These are phyloP conservation scores for Piedraia hortae DNA, from an alignment of 2,329 filamentous ascomycete species.

Conservation along the genomic window DNA sequence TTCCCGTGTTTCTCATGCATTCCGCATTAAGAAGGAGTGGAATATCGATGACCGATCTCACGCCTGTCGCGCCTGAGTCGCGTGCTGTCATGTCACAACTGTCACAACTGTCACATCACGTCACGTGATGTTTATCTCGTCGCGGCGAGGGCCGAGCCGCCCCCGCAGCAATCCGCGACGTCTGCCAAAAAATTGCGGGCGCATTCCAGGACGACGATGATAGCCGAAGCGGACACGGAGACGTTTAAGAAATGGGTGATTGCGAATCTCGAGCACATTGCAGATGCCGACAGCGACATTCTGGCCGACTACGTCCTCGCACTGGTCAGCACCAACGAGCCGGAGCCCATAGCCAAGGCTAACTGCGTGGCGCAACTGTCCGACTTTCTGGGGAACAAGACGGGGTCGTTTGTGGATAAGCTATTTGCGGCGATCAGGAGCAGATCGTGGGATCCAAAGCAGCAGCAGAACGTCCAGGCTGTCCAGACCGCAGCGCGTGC, in stretches of 20 bases:
- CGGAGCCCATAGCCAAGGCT: conserved; percentile 32
- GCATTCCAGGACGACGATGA: conserved; percentile 19
- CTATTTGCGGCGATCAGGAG: conserved; percentile 37
- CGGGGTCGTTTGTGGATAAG: conserved; percentile 37
- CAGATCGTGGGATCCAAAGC: conserved; percentile 19
- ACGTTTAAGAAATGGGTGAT: conserved; percentile 52
- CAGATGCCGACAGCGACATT: conserved; percentile 55
- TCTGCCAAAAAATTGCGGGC: no score
- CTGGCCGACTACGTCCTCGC: conserved; percentile 67
- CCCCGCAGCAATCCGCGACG: no score
- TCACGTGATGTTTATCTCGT: no score
- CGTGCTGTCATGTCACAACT: no score
- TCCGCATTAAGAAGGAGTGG: no score
- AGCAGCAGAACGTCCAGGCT: no score
- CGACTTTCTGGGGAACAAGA: conserved; percentile 45
- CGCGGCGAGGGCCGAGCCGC: no score
- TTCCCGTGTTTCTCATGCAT: no score
- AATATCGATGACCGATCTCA: no score
- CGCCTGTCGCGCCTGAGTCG: no score
- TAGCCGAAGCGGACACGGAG: conserved; percentile 25
- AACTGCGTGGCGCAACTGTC: conserved; percentile 45
- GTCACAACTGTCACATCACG: no score
- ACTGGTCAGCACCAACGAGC: conserved; percentile 41
- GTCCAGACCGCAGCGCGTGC: no score
- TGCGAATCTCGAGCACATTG: conserved; percentile 44